A percentile compares a stretch with the other conserved stretches of the same genome.
phyloP scores from a whole-genome alignment of 2,329 filamentous ascomycete species.

The Cercospora berteroae region DNA sequence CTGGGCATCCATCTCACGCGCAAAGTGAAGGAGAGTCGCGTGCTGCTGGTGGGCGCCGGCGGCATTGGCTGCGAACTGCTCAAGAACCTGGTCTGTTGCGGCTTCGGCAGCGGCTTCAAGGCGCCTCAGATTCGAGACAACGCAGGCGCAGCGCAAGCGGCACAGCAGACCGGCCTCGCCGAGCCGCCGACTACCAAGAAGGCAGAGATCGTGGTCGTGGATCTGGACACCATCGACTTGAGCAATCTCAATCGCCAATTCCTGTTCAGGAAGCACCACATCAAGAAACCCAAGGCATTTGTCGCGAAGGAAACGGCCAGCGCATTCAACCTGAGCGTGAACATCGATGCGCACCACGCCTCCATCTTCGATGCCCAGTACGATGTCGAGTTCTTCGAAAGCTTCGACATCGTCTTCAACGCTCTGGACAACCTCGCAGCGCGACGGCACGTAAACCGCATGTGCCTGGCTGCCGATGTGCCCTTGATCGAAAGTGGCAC shows the following conservation, averaged over 20 bases:
- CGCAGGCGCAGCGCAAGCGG: slow-evolving; percentile 10
- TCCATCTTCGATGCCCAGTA: slow-evolving; percentile 93
- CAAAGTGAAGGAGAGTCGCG: slow-evolving; percentile 36
- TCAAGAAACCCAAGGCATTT: slow-evolving; percentile 93
- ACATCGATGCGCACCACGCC: slow-evolving; percentile 83
- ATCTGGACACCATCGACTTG: slow-evolving; percentile 96
- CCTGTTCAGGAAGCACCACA: slow-evolving; percentile 92
- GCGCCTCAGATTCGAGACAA: not conserved
- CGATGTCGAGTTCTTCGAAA: slow-evolving; percentile 80
- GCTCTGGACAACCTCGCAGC: slow-evolving; percentile 95
- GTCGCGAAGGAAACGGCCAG: slow-evolving; percentile 90
- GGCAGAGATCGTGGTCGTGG: slow-evolving; percentile 81
- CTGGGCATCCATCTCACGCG: slow-evolving; percentile 62
- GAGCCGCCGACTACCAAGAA: slow-evolving; percentile 17
- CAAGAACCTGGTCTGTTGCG: slow-evolving; percentile 89
- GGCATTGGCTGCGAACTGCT: slow-evolving; percentile 97
- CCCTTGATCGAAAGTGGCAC: slow-evolving; percentile 95
- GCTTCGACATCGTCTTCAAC: slow-evolving; percentile 88
- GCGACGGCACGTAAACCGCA: slow-evolving; percentile 89
- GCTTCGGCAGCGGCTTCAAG: slow-evolving; percentile 61
- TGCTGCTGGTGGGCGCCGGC: slow-evolving; percentile 92
- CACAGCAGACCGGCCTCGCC: not conserved
- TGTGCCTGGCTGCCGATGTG: slow-evolving; percentile 89
- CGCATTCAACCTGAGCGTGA: slow-evolving; percentile 84
- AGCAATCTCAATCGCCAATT: slow-evolving; percentile 98